These are phyloP conservation scores for Serendipita sp. DNA, from an alignment of 768 basidiomycete genomes.

Conservation along the genomic window DNA sequence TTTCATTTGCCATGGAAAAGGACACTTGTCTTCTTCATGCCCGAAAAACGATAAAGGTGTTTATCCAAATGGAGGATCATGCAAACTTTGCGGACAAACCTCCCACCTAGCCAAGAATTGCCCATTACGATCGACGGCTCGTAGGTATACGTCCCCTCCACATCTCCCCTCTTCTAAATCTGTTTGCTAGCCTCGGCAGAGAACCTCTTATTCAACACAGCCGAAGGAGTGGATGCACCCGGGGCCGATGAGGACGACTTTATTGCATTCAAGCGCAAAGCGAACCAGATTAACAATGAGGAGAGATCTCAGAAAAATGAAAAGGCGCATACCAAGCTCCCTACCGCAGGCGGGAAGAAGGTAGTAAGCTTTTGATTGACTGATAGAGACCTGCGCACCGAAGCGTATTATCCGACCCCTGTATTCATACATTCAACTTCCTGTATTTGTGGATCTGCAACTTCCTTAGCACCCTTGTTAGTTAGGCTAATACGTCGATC, in stretches of 20 bases:
- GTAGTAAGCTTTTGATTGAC: neutral
- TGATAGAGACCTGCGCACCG: too few species aligned
- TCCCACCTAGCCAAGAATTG: slow-evolving; percentile 80
- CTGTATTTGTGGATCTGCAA: too few species aligned
- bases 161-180: neutral
- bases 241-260: slow-evolving; percentile 96
- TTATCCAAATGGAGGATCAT: slow-evolving; percentile 81
- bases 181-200: neutral
- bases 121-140: slow-evolving; percentile 26
- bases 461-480: too few species aligned
- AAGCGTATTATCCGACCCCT: too few species aligned
- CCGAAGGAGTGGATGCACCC: slow-evolving; percentile 22
- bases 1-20: slow-evolving; percentile 72
- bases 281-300: slow-evolving; percentile 41
- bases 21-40: slow-evolving; percentile 75
- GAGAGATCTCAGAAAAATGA: slow-evolving; percentile 24
- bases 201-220: neutral
- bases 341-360: slow-evolving; percentile 12
- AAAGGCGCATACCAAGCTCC: neutral
- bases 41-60: slow-evolving; percentile 71
- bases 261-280: slow-evolving; percentile 57
- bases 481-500: too few species aligned
- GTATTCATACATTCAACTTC: too few species aligned
- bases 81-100: slow-evolving; percentile 76
- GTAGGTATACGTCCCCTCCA: neutral